Base-by-base conservation (phyloP, 306 rosid genomes). In the Inga laurina region DNA sequence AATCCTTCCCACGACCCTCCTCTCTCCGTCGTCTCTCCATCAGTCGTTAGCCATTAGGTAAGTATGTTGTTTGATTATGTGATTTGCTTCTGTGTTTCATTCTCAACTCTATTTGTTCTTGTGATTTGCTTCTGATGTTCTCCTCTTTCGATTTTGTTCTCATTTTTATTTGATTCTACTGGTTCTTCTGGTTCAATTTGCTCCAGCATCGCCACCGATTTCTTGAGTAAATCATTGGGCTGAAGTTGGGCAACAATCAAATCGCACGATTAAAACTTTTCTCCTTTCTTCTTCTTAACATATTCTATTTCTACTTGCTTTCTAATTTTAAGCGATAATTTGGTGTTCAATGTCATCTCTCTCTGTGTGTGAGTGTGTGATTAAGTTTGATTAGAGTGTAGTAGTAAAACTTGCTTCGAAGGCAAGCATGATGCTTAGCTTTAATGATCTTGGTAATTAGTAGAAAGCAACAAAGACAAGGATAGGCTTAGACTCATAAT, bases 351-450 rank as follows among this genome's bases (percentile, higher is more conserved):
- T 90, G 73, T 66, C 88, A 96, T 27, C 30, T 27, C 30, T 27
- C 30, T 27, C 1, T 27, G 1, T 27, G 30, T 27, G 30, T 0
- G 30, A 0, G 30, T 27, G 30, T 22, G 66, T 10, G 34, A 10
- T 59, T 56, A 56, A 21, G 27, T 56, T 8, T 56, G 64, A 56
- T 56, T 56, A 56, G 30, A n/a, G 64, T 8, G 64, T 8, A 21
- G 30, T 32, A 32, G 64, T 21, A 56, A 59, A 73, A 77, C 74
- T 85, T 79, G 85, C 88, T 88, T 93, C 68, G 71, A 91, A 91
- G 92, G 87, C 84, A 91, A 90, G 91, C 41, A 18, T 84, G 83
- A 74, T 82, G 83, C 35, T 80, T 84, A 82, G 85, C 43, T 80
- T 87, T 86, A 80, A 78, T 67, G 68, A 62, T 62, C 18, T 0